Evolutionary conservation across 495 filamentous ascomycete species (phyloP), one percentile per base, ranked within the genome.

Genomic region (Aspergillus homomorphus): DNA sequence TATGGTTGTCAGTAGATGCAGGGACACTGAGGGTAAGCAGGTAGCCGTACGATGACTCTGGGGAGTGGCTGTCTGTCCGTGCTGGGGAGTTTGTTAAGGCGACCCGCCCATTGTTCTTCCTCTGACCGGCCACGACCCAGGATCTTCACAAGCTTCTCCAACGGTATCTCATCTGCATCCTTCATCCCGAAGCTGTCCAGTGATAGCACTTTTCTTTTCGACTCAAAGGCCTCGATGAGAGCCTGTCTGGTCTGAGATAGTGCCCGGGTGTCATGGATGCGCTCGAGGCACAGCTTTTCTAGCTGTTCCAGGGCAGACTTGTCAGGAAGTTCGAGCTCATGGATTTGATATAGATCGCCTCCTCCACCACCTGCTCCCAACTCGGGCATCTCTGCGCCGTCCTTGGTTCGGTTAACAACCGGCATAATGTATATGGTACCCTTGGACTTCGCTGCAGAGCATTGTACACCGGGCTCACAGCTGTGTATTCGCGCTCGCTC

Each of bases 391-490:
- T 89, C 84, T 18, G 70, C 65, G 24, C 86, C 89, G 48, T 82
- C 70, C 0, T 75, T 56, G 62, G 80, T 59, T 56, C 85, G 75
- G 23, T 75, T 78, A 16, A 96, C 78, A 45, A 96, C 87, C 0
- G 93, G 93, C 16, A 76, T 82, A 51, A 97, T 95, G 71, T 82
- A 85, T 19, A 98, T 88, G 0, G 88, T 78, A 1, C 84, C 77
- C 2, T 65, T 68, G 8, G 80, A 77, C 14, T 69, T 72, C 33
- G 82, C 70, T 0, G 76, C 77, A 0, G 75, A 42, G 64, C 92
- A 96, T 1, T 78, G 75, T 26, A 81, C 82, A 2, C 86, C 89
- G 56, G 82, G 85, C 62, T 93, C 92, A 60, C 93, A 97, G 65
- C 90, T 93, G 71, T 97, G 92, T 22, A 97, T 76, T n/a, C 87